Evolutionary conservation across 163 green algal species (phyloP).

Genomic region (Volvox carteri): DNA sequence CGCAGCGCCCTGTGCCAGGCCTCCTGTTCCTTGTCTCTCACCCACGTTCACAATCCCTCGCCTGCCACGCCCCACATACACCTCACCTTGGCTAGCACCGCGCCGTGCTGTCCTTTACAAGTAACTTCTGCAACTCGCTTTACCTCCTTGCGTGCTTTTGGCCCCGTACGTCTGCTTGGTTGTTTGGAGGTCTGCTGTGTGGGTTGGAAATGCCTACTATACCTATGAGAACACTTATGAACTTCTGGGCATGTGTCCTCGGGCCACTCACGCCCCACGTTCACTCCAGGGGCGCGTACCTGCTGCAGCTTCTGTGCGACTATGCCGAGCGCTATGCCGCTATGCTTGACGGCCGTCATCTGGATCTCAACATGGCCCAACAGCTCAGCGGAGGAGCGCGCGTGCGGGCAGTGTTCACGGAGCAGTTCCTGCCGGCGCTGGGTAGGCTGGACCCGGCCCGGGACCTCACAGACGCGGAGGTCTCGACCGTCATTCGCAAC

Average conservation of each 20-base stretch:
- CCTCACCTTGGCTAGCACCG: no score
- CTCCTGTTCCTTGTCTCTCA: no score
- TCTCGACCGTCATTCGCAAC: slow-evolving; percentile 94
- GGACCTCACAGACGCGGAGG: slow-evolving; percentile 93
- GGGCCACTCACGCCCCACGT: neutral
- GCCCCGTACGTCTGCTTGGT: no score
- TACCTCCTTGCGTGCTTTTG: no score
- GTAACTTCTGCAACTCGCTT: no score
- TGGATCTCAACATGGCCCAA: slow-evolving; percentile 50
- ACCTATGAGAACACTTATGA: no score
- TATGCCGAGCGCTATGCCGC: slow-evolving; percentile 86
- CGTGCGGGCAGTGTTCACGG: slow-evolving; percentile 91
- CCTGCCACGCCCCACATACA: no score
- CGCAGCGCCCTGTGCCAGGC: no score
- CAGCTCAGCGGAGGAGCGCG: slow-evolving; percentile 81
- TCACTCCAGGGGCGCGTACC: slow-evolving; percentile 50
- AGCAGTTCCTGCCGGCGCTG: slow-evolving; percentile 91
- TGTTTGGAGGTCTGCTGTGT: no score
- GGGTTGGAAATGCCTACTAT: no score
- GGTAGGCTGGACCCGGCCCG: slow-evolving; percentile 82
- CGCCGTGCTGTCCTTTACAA: no score
- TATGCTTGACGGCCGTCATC: slow-evolving; percentile 84
- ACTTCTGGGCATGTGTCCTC: neutral
- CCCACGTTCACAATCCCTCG: no score
- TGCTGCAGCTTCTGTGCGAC: slow-evolving; percentile 91